A percentile compares a stretch with the other conserved stretches of the same genome.
These are phyloP conservation scores for Alternaria sp. DNA, from an alignment of 2,329 filamentous ascomycete genomes.

Conservation along the genomic window DNA sequence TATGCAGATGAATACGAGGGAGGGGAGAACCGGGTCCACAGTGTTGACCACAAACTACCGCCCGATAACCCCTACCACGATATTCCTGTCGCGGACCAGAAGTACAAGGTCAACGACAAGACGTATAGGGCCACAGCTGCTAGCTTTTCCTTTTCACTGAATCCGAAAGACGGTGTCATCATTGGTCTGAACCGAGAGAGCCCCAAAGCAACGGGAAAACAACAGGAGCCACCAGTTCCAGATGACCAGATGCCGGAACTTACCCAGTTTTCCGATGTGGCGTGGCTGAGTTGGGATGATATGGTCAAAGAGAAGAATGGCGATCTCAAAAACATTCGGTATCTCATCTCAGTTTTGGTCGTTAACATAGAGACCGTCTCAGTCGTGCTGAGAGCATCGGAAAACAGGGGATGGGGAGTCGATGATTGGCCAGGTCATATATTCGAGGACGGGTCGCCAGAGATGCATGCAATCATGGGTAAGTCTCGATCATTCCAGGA, in stretches of 20 bases:
- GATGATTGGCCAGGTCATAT: conserved; percentile 26
- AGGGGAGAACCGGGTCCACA: conserved; percentile 21
- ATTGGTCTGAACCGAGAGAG: conserved; percentile 25
- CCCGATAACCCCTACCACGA: not conserved
- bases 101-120: conserved; percentile 16
- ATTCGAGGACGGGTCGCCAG: conserved; percentile 18
- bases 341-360: conserved; percentile 28
- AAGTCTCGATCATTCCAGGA: not conserved
- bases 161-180: conserved; percentile 26
- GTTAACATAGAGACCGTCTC: conserved; percentile 22
- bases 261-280: conserved; percentile 29
- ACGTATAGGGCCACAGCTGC: conserved; percentile 24
- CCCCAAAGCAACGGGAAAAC: conserved; percentile 19
- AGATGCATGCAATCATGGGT: conserved; percentile 30
- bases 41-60: conserved; percentile 15
- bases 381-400: conserved; percentile 19
- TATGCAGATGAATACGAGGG: conserved; percentile 20
- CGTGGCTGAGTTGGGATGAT: conserved; percentile 23
- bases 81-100: conserved; percentile 17
- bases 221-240: conserved; percentile 17
- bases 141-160: conserved; percentile 22
- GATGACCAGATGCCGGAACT: conserved; percentile 19
- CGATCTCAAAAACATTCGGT: conserved; percentile 17
- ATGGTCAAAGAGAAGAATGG: conserved; percentile 2
- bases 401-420: conserved; percentile 13